A percentile compares a stretch with the other conserved stretches of the same genome.
Evolutionary conservation across 805 yeast species (phyloP).

Genomic region (Lachancea nothofagi): DNA sequence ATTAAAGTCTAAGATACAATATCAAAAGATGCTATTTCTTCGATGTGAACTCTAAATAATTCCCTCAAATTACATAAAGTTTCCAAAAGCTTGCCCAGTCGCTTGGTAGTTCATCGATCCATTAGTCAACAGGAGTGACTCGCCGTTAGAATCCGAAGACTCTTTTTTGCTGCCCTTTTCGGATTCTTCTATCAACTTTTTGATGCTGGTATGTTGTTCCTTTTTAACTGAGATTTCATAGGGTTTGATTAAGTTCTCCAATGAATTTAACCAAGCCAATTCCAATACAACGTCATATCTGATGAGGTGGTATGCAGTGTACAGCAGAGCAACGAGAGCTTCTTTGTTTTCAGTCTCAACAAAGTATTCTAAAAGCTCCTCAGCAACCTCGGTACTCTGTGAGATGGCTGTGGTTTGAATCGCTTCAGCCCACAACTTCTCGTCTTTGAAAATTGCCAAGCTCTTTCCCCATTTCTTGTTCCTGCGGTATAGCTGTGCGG

Average conservation of each 20-base stretch:
- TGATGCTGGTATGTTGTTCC: slow-evolving; percentile 66
- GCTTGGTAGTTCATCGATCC: slow-evolving; percentile 69
- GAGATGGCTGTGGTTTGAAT: slow-evolving; percentile 88
- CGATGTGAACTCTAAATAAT: not conserved
- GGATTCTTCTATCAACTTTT: slow-evolving; percentile 61
- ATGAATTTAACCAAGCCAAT: slow-evolving; percentile 82
- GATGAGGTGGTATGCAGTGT: slow-evolving; percentile 75
- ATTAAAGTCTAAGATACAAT: slow-evolving; percentile 1
- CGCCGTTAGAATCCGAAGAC: slow-evolving; percentile 46
- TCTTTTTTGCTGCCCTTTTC: slow-evolving; percentile 49
- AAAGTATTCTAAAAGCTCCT: slow-evolving; percentile 82
- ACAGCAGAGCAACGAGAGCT: slow-evolving; percentile 85
- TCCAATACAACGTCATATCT: slow-evolving; percentile 82
- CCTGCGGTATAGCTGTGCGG: slow-evolving; percentile 89
- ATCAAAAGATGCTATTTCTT: no score
- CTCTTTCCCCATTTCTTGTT: slow-evolving; percentile 92
- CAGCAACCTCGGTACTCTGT: slow-evolving; percentile 71
- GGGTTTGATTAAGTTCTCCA: slow-evolving; percentile 84
- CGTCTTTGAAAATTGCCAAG: slow-evolving; percentile 79
- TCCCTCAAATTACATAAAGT: slow-evolving; percentile 35
- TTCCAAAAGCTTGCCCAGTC: slow-evolving; percentile 70
- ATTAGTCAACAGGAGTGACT: slow-evolving; percentile 77
- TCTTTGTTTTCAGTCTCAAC: slow-evolving; percentile 97
- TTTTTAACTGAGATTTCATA: slow-evolving; percentile 78
- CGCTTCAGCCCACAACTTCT: slow-evolving; percentile 92